A percentile compares a stretch with the other conserved stretches of the same genome.
Evolutionary conservation across 2,329 filamentous ascomycete genomes (phyloP).

Genomic region (Pseudocercospora eumusae): DNA sequence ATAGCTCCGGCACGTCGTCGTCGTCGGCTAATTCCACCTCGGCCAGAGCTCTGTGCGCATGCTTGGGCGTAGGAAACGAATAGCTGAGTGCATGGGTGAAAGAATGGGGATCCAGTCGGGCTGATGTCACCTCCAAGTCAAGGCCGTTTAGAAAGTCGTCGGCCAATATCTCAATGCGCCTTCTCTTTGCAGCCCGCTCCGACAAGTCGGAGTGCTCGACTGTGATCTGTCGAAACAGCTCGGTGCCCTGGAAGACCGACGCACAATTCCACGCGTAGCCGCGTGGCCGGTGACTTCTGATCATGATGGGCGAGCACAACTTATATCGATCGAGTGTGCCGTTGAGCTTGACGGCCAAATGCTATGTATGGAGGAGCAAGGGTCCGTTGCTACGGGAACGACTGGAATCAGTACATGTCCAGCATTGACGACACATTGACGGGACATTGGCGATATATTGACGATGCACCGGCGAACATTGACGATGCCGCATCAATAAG

Average conservation of each 20-base stretch:
- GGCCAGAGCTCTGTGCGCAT: constrained; percentile 55
- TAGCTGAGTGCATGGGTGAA: constrained; percentile 18
- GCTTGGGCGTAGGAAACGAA: constrained; percentile 48
- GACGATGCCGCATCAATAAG: neutral
- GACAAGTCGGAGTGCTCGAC: constrained; percentile 51
- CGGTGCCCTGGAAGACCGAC: constrained; percentile 36
- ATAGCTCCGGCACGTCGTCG: constrained; percentile 24
- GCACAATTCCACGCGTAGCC: constrained; percentile 37
- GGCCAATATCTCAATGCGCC: constrained; percentile 62
- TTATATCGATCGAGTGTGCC: too few species aligned
- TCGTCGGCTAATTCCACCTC: neutral
- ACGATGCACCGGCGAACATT: too few species aligned
- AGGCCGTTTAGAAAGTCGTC: constrained; percentile 60
- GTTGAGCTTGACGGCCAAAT: too few species aligned
- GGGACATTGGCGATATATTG: too few species aligned
- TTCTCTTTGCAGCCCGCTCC: constrained; percentile 53
- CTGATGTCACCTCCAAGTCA: constrained; percentile 60
- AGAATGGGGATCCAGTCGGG: constrained; percentile 41
- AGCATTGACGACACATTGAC: too few species aligned
- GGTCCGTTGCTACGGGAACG: constrained; percentile 1
- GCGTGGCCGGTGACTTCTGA: constrained; percentile 35
- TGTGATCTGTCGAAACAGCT: constrained; percentile 33
- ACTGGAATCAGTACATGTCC: neutral
- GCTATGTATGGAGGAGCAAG: too few species aligned
- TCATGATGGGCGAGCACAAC: constrained; percentile 31